Conservation (phyloP, 495 filamentous ascomycete species). For the Diplogelasinospora grovesii region DNA sequence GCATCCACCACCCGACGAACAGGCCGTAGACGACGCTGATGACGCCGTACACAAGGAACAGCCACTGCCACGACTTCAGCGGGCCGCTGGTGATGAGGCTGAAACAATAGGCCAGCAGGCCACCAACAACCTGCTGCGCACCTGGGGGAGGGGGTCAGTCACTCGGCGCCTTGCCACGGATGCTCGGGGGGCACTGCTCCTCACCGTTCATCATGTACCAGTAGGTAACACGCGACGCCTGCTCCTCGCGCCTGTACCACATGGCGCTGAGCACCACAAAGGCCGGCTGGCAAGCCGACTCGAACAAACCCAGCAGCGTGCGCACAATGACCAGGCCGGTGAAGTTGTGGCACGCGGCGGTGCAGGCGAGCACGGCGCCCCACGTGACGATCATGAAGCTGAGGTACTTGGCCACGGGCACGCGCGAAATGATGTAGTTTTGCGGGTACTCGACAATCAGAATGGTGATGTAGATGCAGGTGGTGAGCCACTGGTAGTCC, state of each 20-base stretch:
- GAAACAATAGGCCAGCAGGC: conserved; percentile 51
- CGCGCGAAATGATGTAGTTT: conserved; percentile 45
- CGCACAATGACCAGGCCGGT: conserved; percentile 49
- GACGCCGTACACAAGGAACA: conserved; percentile 47
- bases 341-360: conserved; percentile 54
- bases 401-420: conserved; percentile 52
- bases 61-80: conserved; percentile 47
- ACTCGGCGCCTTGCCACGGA: background rate
- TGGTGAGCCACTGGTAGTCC: conserved; percentile 46
- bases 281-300: conserved; percentile 58
- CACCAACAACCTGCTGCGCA: conserved; percentile 49
- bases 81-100: conserved; percentile 40
- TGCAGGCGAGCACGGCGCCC: conserved; percentile 50
- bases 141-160: background rate
- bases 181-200: too few relatives aligned
- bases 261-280: conserved; percentile 59
- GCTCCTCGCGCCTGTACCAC: conserved; percentile 67
- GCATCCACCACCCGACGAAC: conserved; percentile 55
- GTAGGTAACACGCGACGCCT: conserved; percentile 57
- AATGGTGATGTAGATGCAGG: conserved; percentile 48
- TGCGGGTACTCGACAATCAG: conserved; percentile 49
- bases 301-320: conserved; percentile 60
- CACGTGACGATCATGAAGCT: conserved; percentile 56
- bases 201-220: conserved; percentile 70
- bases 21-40: conserved; percentile 50